phyloP scores from a whole-genome alignment of 164 flowering plant genomes.

The Houttuynia cordata region DNA sequence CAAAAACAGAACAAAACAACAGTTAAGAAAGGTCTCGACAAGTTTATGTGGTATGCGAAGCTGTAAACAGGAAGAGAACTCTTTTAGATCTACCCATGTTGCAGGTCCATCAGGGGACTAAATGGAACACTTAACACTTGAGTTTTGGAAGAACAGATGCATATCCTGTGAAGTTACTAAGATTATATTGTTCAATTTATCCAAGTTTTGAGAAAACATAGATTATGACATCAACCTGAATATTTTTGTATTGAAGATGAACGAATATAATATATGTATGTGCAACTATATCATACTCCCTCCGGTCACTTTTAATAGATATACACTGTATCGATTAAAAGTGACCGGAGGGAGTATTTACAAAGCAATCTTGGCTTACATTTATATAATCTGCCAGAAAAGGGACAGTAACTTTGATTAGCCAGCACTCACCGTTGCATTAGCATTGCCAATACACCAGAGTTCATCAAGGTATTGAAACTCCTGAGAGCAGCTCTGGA shows the following conservation, averaged over 20 bases:
- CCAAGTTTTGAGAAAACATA: neutral
- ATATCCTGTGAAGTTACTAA: neutral
- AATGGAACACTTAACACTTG: neutral
- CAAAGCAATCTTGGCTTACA: too few relatives aligned
- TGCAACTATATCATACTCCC: too few relatives aligned
- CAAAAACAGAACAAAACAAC: neutral
- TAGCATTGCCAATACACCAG: neutral
- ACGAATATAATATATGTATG: too few relatives aligned
- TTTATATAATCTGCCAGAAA: too few relatives aligned
- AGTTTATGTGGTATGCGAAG: too few relatives aligned
- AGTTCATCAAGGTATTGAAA: neutral
- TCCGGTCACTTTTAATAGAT: too few relatives aligned
- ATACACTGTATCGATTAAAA: too few relatives aligned
- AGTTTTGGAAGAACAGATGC: neutral
- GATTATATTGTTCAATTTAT: too few relatives aligned
- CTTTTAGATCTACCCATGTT: neutral
- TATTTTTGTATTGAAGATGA: too few relatives aligned
- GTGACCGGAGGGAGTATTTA: too few relatives aligned
- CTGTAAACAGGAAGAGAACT: neutral
- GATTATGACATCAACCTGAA: neutral
- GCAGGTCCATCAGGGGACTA: neutral
- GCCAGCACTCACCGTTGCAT: neutral
- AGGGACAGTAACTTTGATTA: neutral
- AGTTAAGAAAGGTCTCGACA: neutral
- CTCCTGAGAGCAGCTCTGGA: slow-evolving; percentile 15